These are phyloP conservation scores for Fusarium lyarnte DNA, from an alignment of 2,329 filamentous ascomycete genomes.

Conservation along the genomic window DNA sequence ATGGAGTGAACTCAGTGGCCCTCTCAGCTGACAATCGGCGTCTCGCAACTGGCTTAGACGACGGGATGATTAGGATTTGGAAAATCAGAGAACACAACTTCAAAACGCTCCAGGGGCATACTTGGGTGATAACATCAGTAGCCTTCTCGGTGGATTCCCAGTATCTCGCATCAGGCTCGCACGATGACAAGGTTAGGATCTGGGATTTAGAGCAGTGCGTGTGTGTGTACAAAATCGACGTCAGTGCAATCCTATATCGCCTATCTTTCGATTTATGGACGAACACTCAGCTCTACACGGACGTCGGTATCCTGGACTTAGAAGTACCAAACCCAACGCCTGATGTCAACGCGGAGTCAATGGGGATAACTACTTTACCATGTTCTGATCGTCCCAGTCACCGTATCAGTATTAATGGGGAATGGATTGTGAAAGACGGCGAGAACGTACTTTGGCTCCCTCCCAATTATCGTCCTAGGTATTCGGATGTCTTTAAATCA, in stretches of 20 bases:
- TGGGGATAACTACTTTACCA: rapidly evolving
- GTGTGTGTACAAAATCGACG: rapidly evolving
- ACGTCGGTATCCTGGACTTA: rapidly evolving
- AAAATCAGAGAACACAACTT: rapidly evolving
- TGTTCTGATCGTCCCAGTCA: rapidly evolving
- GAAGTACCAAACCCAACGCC: rapidly evolving
- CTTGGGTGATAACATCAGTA: rapidly evolving
- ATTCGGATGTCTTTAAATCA: rapidly evolving
- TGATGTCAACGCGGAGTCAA: rapidly evolving
- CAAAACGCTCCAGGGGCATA: rapidly evolving
- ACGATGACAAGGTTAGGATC: rapidly evolving
- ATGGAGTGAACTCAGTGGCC: rapidly evolving
- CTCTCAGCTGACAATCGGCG: rapidly evolving
- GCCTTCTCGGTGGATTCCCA: rapidly evolving
- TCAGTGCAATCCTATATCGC: rapidly evolving
- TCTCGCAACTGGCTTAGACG: rapidly evolving
- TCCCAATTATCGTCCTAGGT: rapidly evolving
- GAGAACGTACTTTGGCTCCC: rapidly evolving
- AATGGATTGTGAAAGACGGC: rapidly evolving
- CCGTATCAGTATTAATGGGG: rapidly evolving
- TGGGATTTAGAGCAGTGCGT: rapidly evolving
- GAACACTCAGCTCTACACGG: rapidly evolving
- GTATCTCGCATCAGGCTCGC: rapidly evolving
- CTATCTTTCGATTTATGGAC: not conserved
- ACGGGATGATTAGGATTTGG: rapidly evolving